These are phyloP conservation scores for Carex pumila DNA, from an alignment of 176 grass and related monocot genomes.

Conservation along the genomic window DNA sequence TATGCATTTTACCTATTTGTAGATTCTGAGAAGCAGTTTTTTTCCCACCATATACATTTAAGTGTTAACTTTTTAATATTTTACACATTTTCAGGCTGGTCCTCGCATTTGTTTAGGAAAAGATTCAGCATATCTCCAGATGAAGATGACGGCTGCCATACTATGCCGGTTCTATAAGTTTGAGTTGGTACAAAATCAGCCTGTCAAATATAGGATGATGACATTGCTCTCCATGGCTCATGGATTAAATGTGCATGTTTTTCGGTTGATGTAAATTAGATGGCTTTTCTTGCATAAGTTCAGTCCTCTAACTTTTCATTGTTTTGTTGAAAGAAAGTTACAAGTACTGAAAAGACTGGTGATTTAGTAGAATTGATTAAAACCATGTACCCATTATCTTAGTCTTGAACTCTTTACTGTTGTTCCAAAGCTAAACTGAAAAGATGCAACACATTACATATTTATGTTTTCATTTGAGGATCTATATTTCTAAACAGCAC, in stretches of 20 bases:
- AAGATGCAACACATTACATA: not conserved
- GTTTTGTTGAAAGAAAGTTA: not conserved
- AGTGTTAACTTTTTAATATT: not conserved
- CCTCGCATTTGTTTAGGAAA: constrained; percentile 91
- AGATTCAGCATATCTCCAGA: constrained; percentile 92
- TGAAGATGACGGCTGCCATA: constrained; percentile 90
- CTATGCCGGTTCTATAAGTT: constrained; percentile 80
- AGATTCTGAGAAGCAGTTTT: not conserved
- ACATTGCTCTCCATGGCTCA: constrained; percentile 91
- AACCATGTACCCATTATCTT: not conserved
- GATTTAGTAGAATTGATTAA: not conserved
- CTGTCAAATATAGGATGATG: constrained; percentile 88
- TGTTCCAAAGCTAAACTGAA: not conserved
- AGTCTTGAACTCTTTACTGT: not conserved
- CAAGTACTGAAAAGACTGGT: not conserved
- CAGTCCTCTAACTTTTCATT: not conserved
- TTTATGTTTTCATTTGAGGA: not conserved
- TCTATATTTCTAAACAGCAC: not conserved
- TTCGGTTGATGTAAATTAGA: constrained; percentile 24
- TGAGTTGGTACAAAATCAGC: constrained; percentile 52
- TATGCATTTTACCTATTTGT: not conserved
- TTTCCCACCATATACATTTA: not conserved
- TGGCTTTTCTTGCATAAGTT: constrained; percentile 4
- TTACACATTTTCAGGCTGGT: constrained; percentile 37
- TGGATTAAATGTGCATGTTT: constrained; percentile 70